Conservation (phyloP, 345 rosid genomes). For the Linum tenue region DNA sequence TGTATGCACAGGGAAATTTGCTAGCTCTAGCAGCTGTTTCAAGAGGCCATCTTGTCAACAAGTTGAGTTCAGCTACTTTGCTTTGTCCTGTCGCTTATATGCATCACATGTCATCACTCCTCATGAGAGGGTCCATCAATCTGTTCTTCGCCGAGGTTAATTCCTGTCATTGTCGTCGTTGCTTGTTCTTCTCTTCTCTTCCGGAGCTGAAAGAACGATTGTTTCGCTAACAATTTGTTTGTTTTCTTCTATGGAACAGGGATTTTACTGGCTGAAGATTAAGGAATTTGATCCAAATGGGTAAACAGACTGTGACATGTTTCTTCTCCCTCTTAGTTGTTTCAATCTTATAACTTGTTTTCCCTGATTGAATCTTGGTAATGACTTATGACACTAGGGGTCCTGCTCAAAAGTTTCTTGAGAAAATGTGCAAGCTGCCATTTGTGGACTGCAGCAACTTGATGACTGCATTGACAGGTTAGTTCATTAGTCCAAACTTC, state of each 20-base stretch:
- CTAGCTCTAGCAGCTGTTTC: constrained; percentile 35
- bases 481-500: background rate
- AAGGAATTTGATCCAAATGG: constrained; percentile 30
- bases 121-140: constrained; percentile 21
- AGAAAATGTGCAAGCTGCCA: constrained; percentile 16
- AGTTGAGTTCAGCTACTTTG: constrained; percentile 30
- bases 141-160: constrained; percentile 28
- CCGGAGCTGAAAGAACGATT: background rate
- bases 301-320: constrained; percentile 12
- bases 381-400: constrained; percentile 16
- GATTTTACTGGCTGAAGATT: constrained; percentile 33
- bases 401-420: constrained; percentile 19
- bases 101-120: constrained; percentile 20
- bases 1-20: constrained; percentile 31
- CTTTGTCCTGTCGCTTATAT: constrained; percentile 38
- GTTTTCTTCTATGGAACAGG: constrained; percentile 13
- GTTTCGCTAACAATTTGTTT: too few species aligned
- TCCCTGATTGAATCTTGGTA: background rate
- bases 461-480: constrained; percentile 27
- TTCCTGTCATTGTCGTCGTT: background rate
- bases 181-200: background rate
- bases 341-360: background rate
- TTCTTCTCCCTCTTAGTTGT: background rate
- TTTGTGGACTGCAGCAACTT: constrained; percentile 22
- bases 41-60: constrained; percentile 17